A percentile compares a stretch with the other conserved stretches of the same genome.
Conservation (phyloP, 768 basidiomycete species). For the Kwoniella europaea region DNA sequence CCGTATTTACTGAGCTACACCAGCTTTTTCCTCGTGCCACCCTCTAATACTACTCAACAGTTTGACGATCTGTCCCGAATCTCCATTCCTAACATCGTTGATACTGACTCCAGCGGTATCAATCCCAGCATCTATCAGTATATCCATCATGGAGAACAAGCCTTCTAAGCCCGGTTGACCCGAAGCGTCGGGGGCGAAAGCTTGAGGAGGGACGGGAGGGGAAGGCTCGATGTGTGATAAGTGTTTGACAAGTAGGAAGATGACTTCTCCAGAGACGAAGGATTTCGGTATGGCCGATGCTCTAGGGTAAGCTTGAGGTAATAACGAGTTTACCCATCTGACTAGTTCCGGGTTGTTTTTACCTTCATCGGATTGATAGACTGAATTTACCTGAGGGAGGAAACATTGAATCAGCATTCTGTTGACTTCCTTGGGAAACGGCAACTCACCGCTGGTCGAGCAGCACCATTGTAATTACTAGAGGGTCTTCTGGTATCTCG, state of each 20-base stretch:
- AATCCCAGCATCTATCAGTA: constrained; percentile 86
- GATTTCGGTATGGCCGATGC: constrained; percentile 60
- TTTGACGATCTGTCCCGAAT: constrained; percentile 78
- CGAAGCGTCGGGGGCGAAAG: constrained; percentile 70
- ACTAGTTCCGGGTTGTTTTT: constrained; percentile 62
- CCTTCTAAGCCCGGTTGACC: constrained; percentile 82
- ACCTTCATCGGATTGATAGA: constrained; percentile 59
- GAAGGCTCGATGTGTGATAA: constrained; percentile 47
- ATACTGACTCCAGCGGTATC: constrained; percentile 88
- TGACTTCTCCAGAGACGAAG: constrained; percentile 68
- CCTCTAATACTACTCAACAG: constrained; percentile 64
- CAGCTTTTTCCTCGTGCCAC: constrained; percentile 25
- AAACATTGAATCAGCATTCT: neutral
- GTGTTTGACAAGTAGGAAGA: constrained; percentile 80
- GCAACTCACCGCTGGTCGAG: constrained; percentile 15
- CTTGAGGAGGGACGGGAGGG: constrained; percentile 76
- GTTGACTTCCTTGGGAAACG: neutral
- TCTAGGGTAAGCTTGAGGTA: constrained; percentile 67
- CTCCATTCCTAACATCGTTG: constrained; percentile 85
- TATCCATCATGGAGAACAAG: constrained; percentile 87
- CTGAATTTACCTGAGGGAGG: constrained; percentile 22
- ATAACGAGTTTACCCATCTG: constrained; percentile 85
- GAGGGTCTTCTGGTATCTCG: constrained; percentile 31
- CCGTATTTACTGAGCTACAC: constrained; percentile 5
- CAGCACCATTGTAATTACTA: constrained; percentile 14